A percentile compares a stretch with the other conserved stretches of the same genome.
These are phyloP conservation scores for Clonostachys rhizophaga DNA, from an alignment of 2,329 filamentous ascomycete species.

Conservation along the genomic window DNA sequence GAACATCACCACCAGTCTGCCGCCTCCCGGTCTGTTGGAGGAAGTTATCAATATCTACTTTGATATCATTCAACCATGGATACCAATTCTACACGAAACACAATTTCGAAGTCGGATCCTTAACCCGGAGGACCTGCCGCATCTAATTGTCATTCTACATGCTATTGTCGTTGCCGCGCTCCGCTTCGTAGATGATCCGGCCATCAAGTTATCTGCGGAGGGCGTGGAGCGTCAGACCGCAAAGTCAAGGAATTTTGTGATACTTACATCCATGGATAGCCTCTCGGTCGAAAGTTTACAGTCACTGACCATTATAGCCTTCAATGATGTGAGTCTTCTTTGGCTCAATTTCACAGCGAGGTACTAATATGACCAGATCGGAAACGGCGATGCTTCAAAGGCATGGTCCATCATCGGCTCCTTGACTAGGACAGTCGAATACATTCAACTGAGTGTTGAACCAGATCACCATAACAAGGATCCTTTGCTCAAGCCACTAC, in stretches of 20 bases:
- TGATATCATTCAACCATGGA: conserved; percentile 31
- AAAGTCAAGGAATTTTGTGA: conserved; percentile 12
- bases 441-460: conserved; percentile 19
- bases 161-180: conserved; percentile 22
- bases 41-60: conserved; percentile 21
- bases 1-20: conserved; percentile 15
- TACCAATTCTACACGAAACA: conserved; percentile 26
- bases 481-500: conserved; percentile 14
- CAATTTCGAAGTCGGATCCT: conserved; percentile 17
- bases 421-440: conserved; percentile 19
- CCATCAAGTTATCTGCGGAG: conserved; percentile 10
- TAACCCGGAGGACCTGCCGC: conserved; percentile 13
- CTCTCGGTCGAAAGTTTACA: conserved; percentile 28
- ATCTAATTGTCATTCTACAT: conserved; percentile 24
- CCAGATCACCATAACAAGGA: conserved; percentile 5
- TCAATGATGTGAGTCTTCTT: conserved; percentile 21
- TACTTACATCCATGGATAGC: conserved; percentile 21
- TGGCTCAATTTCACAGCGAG: background rate
- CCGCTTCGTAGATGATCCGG: conserved; percentile 13
- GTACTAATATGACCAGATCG: conserved; percentile 11
- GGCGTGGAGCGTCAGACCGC: conserved; percentile 6
- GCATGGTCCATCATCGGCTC: conserved; percentile 22
- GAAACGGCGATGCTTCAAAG: conserved; percentile 13
- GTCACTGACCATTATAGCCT: conserved; percentile 27
- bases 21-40: conserved; percentile 9